phyloP scores from a whole-genome alignment of 2,329 filamentous ascomycete species.

The Claviceps digitariae region DNA sequence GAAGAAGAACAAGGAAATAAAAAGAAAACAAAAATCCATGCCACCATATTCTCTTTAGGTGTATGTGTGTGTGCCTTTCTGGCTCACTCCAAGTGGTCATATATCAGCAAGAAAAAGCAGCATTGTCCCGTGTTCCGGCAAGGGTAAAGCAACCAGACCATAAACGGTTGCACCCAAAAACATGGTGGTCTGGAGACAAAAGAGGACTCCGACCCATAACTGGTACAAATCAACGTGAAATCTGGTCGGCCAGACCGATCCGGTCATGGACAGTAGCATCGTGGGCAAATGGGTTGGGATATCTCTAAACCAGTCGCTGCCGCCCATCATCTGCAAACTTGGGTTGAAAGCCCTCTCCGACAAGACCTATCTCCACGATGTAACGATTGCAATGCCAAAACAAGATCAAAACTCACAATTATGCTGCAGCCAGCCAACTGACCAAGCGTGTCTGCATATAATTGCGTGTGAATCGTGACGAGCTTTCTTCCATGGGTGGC shows the following conservation, averaged over 20 bases:
- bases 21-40: constrained; percentile 1
- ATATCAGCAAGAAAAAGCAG: constrained; percentile 1
- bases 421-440: not conserved
- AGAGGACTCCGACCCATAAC: not conserved
- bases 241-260: constrained; percentile 5
- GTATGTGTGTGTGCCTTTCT: not conserved
- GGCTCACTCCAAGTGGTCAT: not conserved
- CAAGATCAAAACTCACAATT: not conserved
- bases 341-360: not conserved
- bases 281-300: not conserved
- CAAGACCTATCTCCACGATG: not conserved
- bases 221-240: not conserved
- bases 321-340: not conserved
- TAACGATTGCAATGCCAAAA: constrained; percentile 1
- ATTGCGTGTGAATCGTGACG: not conserved
- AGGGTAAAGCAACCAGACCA: not conserved
- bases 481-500: not conserved
- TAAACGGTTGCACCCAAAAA: not conserved
- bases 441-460: not conserved
- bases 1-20: not conserved
- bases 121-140: not conserved
- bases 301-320: not conserved
- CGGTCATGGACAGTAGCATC: not conserved
- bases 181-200: not conserved
- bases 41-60: constrained; percentile 1